Percentiles rank a stretch among this genome's conserved stretches.
These are phyloP conservation scores for Penicillium waksmanii DNA, from an alignment of 495 filamentous ascomycete genomes.

Conservation along the genomic window DNA sequence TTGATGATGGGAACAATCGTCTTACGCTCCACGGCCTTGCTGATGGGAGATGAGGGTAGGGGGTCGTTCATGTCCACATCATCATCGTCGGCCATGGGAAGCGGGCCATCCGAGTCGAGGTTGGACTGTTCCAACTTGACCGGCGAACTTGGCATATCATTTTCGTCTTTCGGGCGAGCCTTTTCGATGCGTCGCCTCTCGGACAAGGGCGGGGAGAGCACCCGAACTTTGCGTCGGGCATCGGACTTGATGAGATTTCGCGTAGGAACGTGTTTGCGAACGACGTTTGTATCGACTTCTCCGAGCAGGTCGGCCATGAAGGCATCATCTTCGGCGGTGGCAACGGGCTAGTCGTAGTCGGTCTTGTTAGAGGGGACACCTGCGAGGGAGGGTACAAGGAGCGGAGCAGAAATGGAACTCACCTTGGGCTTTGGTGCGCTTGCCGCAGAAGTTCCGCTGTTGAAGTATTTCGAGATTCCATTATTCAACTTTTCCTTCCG, in stretches of 20 bases:
- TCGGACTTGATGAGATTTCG: conserved; percentile 71
- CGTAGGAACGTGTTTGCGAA: conserved; percentile 57
- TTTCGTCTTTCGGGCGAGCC: conserved; percentile 45
- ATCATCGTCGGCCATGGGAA: conserved; percentile 53
- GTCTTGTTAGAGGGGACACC: neutral
- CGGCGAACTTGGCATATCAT: conserved; percentile 40
- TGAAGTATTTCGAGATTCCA: conserved; percentile 93
- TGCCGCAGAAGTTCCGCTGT: conserved; percentile 62
- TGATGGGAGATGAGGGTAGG: conserved; percentile 82
- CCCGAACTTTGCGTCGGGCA: conserved; percentile 74
- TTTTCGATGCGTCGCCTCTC: conserved; percentile 52
- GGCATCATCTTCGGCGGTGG: conserved; percentile 81
- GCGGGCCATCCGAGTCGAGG: conserved; percentile 49
- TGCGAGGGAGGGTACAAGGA: neutral
- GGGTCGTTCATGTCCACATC: conserved; percentile 86
- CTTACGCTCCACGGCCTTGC: conserved; percentile 79
- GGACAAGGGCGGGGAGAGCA: conserved; percentile 72
- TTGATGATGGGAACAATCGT: conserved; percentile 57
- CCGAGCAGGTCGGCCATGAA: conserved; percentile 85
- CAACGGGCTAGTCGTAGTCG: conserved; percentile 42
- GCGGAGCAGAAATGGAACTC: conserved; percentile 18
- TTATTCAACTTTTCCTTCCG: conserved; percentile 85
- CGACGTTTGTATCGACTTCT: conserved; percentile 83
- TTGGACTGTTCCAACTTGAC: conserved; percentile 37
- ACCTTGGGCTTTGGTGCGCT: conserved; percentile 81